Conservation (phyloP, 2,329 filamentous ascomycete genomes). For the Sporothrix protearum region DNA sequence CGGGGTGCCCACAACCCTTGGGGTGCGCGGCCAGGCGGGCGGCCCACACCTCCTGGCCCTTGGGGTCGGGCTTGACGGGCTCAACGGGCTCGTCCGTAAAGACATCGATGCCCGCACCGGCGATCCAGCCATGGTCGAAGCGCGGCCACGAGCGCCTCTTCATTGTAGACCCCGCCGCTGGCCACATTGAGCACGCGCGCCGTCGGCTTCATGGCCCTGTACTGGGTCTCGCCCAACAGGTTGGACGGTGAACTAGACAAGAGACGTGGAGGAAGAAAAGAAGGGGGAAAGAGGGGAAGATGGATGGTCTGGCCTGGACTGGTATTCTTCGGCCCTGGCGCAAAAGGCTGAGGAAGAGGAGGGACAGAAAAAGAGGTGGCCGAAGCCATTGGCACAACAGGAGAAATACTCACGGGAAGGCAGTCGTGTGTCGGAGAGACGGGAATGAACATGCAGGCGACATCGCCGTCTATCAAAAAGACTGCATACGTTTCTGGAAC, state of each 20-base stretch:
- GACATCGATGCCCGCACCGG: slow-evolving; percentile 75
- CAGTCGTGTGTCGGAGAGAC: background rate
- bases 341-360: background rate
- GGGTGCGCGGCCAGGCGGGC: slow-evolving; percentile 63
- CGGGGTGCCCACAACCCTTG: slow-evolving; percentile 72
- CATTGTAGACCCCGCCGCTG: slow-evolving; percentile 75
- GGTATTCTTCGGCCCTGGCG: slow-evolving; percentile 8
- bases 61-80: slow-evolving; percentile 49
- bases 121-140: slow-evolving; percentile 70
- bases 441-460: background rate
- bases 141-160: slow-evolving; percentile 66
- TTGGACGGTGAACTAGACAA: slow-evolving; percentile 53
- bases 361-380: background rate
- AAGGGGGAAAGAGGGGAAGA: background rate
- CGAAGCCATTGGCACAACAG: background rate
- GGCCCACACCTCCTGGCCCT: slow-evolving; percentile 50
- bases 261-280: background rate
- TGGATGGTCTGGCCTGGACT: background rate
- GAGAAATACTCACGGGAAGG: slow-evolving; percentile 7
- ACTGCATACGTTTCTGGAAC: background rate
- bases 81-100: slow-evolving; percentile 76
- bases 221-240: slow-evolving; percentile 64
- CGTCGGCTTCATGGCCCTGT: slow-evolving; percentile 68
- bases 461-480: background rate
- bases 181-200: slow-evolving; percentile 76